A percentile compares a stretch with the other conserved stretches of the same genome.
phyloP scores from a whole-genome alignment of 164 flowering plant species.

The Platanus orientalis region DNA sequence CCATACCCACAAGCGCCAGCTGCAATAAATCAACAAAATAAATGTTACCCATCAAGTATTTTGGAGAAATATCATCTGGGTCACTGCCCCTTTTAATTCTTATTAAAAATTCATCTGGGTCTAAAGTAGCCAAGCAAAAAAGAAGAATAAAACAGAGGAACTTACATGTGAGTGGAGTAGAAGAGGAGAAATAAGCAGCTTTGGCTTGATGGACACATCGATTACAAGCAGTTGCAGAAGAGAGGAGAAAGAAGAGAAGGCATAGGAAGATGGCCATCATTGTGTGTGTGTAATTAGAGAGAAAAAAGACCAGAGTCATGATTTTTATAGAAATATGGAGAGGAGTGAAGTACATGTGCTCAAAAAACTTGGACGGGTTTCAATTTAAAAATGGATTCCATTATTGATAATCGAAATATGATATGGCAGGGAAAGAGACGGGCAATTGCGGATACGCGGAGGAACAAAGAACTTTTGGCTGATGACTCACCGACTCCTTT shows the following conservation, averaged over 20 bases:
- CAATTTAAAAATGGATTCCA: too few relatives aligned
- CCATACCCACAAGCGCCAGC: conserved; percentile 97
- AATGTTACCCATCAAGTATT: conserved; percentile 6
- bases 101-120: not conserved
- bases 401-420: too few relatives aligned
- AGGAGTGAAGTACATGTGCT: conserved; percentile 16
- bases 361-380: too few relatives aligned
- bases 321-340: not conserved
- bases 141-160: not conserved
- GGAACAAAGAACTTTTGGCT: too few relatives aligned
- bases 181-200: conserved; percentile 53
- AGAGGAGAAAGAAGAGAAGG: conserved; percentile 29
- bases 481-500: too few relatives aligned
- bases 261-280: conserved; percentile 36
- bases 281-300: not conserved
- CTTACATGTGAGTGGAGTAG: conserved; percentile 56
- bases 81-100: conserved; percentile 5
- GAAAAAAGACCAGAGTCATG: not conserved
- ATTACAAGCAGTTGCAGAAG: conserved; percentile 65
- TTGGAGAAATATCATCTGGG: conserved; percentile 14
- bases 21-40: conserved; percentile 27
- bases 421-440: too few relatives aligned
- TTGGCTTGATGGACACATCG: conserved; percentile 67
- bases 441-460: too few relatives aligned
- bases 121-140: not conserved